A percentile compares a stretch with the other conserved stretches of the same genome.
Evolutionary conservation across 2,329 filamentous ascomycete species (phyloP).

Genomic region (Fusarium drepaniforme): DNA sequence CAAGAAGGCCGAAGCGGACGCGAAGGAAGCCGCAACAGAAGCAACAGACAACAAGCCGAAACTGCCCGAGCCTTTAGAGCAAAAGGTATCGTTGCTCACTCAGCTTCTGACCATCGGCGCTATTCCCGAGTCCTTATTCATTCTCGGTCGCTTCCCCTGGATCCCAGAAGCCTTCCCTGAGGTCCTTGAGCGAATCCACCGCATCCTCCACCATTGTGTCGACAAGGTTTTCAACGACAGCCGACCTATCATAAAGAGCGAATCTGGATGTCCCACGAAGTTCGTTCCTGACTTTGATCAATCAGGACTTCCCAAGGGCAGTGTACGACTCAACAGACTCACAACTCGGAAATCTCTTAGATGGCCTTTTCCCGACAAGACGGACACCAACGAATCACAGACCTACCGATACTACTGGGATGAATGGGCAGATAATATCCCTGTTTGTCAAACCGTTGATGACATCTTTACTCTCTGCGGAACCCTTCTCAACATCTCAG

Average conservation of each 20-base stretch:
- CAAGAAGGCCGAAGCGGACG: constrained; percentile 64
- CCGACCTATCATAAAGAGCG: constrained; percentile 48
- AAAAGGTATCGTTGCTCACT: constrained; percentile 87
- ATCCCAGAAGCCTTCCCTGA: constrained; percentile 87
- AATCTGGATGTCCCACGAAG: constrained; percentile 57
- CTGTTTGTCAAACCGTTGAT: constrained; percentile 89
- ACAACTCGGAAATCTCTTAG: constrained; percentile 76
- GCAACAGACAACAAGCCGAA: constrained; percentile 61
- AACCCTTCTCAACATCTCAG: constrained; percentile 86
- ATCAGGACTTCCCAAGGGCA: constrained; percentile 75
- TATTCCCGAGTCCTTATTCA: constrained; percentile 91
- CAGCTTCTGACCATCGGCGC: constrained; percentile 92
- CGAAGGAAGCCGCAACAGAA: constrained; percentile 60
- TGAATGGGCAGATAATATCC: constrained; percentile 95
- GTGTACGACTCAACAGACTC: constrained; percentile 70
- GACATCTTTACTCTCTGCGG: constrained; percentile 90
- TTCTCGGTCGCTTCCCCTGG: constrained; percentile 94
- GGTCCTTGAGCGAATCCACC: constrained; percentile 82
- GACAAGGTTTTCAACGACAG: constrained; percentile 75
- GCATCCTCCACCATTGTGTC: constrained; percentile 85
- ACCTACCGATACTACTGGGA: constrained; percentile 97
- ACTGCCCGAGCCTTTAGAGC: constrained; percentile 81
- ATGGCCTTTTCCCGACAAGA: constrained; percentile 87
- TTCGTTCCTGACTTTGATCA: constrained; percentile 69
- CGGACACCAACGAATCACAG: constrained; percentile 79